Evolutionary conservation across 2,329 filamentous ascomycete species (phyloP), one percentile per base, ranked within the genome.

Genomic region (Scedosporium dehoogii): DNA sequence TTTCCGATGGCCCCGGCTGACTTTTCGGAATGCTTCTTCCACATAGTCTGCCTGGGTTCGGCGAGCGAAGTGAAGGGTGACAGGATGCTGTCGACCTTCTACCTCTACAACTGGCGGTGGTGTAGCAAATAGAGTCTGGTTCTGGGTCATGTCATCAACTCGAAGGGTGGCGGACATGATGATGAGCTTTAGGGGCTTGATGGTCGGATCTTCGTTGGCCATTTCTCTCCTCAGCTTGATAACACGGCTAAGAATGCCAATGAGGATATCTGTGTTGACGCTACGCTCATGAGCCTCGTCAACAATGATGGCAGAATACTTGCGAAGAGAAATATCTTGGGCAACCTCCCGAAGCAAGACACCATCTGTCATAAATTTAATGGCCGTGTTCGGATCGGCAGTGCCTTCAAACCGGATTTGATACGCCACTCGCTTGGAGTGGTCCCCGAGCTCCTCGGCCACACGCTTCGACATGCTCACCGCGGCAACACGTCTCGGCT

Each of bases 311-410:
- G 89, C 90, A 0, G 93, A 97, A 73, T 99, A 99, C 68, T 96
- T 96, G 59, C 83, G 85, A 55, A 99, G 76, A 0, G 91, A 82
- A 70, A 97, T 91, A 71, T 99, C 94, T 66, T 94, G 87, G 0
- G 90, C 87, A 61, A 97, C 88, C 74, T 99, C 94, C 63, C 94
- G 87, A 9, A 99, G 82, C 64, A 99, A 79, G 29, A 99, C 92
- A 81, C 94, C 94, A 73, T 99, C 94, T 0, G 94, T 99, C 92
- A 99, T 97, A 76, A 97, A 99, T 73, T 99, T 99, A 73, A 99
- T 85, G 5, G 91, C 89, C 0, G 94, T 99, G 60, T 91, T 88
- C 29, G 86, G 79, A 58, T 86, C 85, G 1, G 89, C 86, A 0
- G 87, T 93, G 59, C 89, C 91, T 71, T 99, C 94, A 67, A 97